Percentiles rank a stretch among this genome's conserved stretches.
phyloP scores from a whole-genome alignment of 2,329 filamentous ascomycete species.

The Penicillium sp. region DNA sequence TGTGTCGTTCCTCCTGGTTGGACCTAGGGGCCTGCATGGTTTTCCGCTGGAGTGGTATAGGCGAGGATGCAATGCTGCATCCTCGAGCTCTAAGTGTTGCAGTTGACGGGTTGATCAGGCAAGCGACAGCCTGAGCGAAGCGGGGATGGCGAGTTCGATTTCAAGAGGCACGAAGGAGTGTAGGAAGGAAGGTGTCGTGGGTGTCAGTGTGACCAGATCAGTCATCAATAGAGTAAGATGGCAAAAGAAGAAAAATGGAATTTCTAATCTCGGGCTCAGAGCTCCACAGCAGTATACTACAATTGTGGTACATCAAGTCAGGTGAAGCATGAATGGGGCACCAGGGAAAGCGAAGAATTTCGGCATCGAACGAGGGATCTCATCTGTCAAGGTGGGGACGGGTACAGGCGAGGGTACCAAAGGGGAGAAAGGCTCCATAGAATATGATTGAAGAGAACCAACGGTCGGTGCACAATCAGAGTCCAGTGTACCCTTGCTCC shows the following conservation, averaged over 20 bases:
- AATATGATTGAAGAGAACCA: slow-evolving; percentile 13
- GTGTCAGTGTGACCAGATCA: background rate
- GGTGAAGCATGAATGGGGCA: background rate
- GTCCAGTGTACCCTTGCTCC: slow-evolving; percentile 12
- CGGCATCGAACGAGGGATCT: slow-evolving; percentile 2
- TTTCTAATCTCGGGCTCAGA: slow-evolving; percentile 1
- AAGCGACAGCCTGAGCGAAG: background rate
- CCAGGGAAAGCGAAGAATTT: slow-evolving; percentile 1
- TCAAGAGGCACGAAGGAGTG: background rate
- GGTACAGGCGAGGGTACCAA: slow-evolving; percentile 1
- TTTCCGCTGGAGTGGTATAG: slow-evolving; percentile 6
- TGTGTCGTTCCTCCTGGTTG: slow-evolving; percentile 21
- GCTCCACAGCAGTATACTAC: slow-evolving; percentile 2
- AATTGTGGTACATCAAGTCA: slow-evolving; percentile 2
- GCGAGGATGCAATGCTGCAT: slow-evolving; percentile 15
- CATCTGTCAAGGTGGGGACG: slow-evolving; percentile 18
- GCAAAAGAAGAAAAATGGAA: slow-evolving; percentile 10
- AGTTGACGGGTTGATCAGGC: background rate
- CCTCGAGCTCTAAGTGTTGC: slow-evolving; percentile 2
- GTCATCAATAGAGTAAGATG: background rate
- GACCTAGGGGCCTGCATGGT: slow-evolving; percentile 16
- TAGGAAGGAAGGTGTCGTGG: background rate
- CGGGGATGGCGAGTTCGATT: background rate
- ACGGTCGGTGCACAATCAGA: slow-evolving; percentile 9
- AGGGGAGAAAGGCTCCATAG: slow-evolving; percentile 8